Evolutionary conservation across 2,329 filamentous ascomycete species (phyloP).

Genomic region (Macroventuria anomochaeta): DNA sequence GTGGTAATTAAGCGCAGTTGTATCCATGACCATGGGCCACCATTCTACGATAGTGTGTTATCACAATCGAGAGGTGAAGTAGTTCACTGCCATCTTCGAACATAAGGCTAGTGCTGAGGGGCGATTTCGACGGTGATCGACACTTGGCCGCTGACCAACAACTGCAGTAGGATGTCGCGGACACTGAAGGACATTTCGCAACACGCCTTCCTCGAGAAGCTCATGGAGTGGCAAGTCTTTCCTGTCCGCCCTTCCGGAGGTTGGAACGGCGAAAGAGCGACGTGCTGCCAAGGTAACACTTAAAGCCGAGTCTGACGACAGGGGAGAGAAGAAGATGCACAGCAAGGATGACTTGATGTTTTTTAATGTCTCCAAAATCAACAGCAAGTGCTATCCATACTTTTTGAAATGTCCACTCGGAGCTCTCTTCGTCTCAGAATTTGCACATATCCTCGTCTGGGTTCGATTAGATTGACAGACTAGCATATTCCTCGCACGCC

Average conservation of each 20-base stretch:
- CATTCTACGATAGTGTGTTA: too few species aligned
- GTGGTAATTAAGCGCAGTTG: neutral
- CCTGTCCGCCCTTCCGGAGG: too few species aligned
- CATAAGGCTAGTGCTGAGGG: slow-evolving; percentile 16
- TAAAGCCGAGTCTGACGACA: neutral
- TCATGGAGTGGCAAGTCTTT: too few species aligned
- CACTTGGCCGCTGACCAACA: slow-evolving; percentile 4
- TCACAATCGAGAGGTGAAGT: neutral
- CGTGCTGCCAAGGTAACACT: neutral
- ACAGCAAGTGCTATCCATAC: too few species aligned
- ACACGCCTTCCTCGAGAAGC: neutral
- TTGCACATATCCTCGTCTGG: neutral
- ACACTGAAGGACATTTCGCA: neutral
- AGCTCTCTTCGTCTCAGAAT: too few species aligned
- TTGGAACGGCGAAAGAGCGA: neutral
- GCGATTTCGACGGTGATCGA: slow-evolving; percentile 3
- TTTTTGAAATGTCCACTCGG: too few species aligned
- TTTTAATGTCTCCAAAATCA: neutral
- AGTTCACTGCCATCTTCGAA: neutral
- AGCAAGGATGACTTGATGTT: neutral
- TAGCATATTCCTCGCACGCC: slow-evolving; percentile 33
- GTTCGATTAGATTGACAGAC: neutral
- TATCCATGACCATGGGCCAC: neutral
- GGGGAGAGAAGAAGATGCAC: neutral
- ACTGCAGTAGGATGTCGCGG: neutral